phyloP scores from a whole-genome alignment of 2,329 filamentous ascomycete genomes.

The Phaeosphaeriaceae sp. region DNA sequence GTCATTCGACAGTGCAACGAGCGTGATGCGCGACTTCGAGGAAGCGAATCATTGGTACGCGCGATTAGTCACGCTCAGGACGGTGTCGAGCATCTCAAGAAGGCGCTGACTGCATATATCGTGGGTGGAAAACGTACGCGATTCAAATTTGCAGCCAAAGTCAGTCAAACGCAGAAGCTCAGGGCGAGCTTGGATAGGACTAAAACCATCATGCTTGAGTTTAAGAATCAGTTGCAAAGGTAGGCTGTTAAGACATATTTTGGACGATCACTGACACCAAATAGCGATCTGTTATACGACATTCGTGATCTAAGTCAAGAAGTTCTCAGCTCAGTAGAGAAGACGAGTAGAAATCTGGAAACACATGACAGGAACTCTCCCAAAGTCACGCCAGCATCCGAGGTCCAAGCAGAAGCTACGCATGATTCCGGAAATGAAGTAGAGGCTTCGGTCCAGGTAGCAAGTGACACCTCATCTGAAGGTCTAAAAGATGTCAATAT shows the following conservation, averaged over 20 bases:
- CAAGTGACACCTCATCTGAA: not conserved
- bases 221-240: not conserved
- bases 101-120: not conserved
- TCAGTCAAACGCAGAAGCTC: not conserved
- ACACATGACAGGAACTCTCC: not conserved
- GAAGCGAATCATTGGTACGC: not conserved
- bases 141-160: not conserved
- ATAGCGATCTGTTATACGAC: not conserved
- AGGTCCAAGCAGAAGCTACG: not conserved
- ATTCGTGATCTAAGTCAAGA: not conserved
- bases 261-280: not conserved
- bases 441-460: not conserved
- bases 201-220: not conserved
- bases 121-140: not conserved
- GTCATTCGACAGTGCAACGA: not conserved
- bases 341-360: not conserved
- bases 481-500: not conserved
- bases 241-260: not conserved
- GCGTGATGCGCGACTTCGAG: not conserved
- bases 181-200: not conserved
- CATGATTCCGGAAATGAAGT: not conserved
- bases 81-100: not conserved
- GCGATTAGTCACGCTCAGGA: not conserved
- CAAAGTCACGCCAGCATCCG: not conserved
- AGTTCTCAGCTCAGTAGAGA: not conserved